Conservation (phyloP, 495 filamentous ascomycete genomes). For the Monascus purpureus region DNA sequence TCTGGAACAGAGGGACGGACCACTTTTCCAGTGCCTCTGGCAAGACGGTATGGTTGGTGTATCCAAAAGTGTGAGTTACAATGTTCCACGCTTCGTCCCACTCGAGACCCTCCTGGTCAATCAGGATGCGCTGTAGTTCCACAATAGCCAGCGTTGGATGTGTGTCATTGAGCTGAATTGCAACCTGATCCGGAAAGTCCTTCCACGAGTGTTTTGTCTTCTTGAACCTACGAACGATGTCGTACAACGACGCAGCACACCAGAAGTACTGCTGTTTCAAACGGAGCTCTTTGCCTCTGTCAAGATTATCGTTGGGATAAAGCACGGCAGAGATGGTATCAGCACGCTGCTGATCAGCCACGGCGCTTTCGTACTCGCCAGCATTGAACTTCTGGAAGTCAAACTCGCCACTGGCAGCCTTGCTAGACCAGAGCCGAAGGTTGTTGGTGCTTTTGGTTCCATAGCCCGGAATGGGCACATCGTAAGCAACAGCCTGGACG, state of each 20-base stretch:
- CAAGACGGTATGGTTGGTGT: conserved; percentile 96
- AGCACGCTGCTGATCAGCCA: conserved; percentile 86
- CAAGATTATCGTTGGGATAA: conserved; percentile 95
- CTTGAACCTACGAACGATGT: conserved; percentile 96
- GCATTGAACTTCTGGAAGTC: conserved; percentile 99
- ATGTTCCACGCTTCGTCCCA: conserved; percentile 93
- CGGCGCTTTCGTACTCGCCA: conserved; percentile 93
- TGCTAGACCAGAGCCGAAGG: conserved; percentile 89
- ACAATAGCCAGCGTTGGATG: conserved; percentile 94
- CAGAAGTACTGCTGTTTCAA: conserved; percentile 99
- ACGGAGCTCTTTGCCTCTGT: conserved; percentile 90
- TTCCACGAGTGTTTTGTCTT: conserved; percentile 85
- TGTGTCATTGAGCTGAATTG: conserved; percentile 96
- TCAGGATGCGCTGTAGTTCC: conserved; percentile 81
- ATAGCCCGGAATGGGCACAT: conserved; percentile 89
- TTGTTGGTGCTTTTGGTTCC: conserved; percentile 89
- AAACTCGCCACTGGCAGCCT: conserved; percentile 92
- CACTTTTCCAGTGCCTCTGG: conserved; percentile 97
- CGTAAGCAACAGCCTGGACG: conserved; percentile 86
- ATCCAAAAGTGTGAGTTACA: conserved; percentile 66
- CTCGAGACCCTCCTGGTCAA: conserved; percentile 78
- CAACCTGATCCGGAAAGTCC: conserved; percentile 87
- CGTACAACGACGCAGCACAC: conserved; percentile 90
- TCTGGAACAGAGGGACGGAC: conserved; percentile 86
- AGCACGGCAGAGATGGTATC: conserved; percentile 97